Conservation (phyloP, 257 asterid genomes). For the Ajuga chamaepitys region DNA sequence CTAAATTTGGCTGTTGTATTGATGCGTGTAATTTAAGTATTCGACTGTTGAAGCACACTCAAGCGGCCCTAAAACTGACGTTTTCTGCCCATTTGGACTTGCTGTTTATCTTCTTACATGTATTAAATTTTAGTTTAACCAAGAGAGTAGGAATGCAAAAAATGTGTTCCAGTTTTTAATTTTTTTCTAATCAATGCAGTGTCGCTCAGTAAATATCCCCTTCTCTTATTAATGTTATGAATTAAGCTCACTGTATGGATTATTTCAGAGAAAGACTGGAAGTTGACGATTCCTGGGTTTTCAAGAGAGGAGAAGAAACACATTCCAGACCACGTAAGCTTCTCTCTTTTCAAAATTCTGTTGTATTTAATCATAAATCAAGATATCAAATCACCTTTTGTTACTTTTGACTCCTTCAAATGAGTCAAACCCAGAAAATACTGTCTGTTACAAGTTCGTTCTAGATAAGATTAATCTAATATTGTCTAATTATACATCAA, state of each 20-base stretch:
- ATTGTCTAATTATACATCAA: not conserved
- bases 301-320: constrained; percentile 69
- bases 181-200: not conserved
- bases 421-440: not conserved
- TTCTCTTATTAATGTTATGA: constrained; percentile 5
- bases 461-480: not conserved
- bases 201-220: not conserved
- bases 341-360: not conserved
- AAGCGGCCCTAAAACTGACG: not conserved
- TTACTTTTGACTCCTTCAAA: not conserved
- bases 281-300: constrained; percentile 76
- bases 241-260: constrained; percentile 18
- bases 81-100: no score
- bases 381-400: not conserved
- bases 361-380: not conserved
- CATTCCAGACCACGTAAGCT: constrained; percentile 48
- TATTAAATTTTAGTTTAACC: not conserved
- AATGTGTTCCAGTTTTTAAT: not conserved
- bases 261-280: constrained; percentile 85
- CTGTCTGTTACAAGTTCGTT: not conserved
- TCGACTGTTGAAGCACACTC: not conserved
- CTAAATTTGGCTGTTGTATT: not conserved
- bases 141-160: not conserved
- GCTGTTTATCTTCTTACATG: not conserved
- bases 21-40: not conserved